Evolutionary conservation across 2,329 filamentous ascomycete genomes (phyloP).

Genomic region (Helotiales sp.): DNA sequence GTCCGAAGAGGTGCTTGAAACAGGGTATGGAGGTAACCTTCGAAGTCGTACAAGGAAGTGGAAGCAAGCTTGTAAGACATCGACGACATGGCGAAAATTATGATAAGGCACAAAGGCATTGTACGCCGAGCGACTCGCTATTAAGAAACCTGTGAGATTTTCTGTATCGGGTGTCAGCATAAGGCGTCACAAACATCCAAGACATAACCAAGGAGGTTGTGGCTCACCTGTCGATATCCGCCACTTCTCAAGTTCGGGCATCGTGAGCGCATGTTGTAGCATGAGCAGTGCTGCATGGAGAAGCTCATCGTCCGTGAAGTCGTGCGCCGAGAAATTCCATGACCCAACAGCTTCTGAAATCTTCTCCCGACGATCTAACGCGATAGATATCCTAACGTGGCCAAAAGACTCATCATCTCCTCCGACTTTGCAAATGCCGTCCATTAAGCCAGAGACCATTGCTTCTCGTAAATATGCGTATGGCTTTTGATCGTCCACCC

Average conservation of each 20-base stretch:
- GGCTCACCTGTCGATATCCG: slow-evolving; percentile 71
- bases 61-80: slow-evolving; percentile 92
- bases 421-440: slow-evolving; percentile 75
- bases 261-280: slow-evolving; percentile 81
- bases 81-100: slow-evolving; percentile 96
- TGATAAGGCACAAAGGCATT: slow-evolving; percentile 96
- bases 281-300: slow-evolving; percentile 83
- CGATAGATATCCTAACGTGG: slow-evolving; percentile 67
- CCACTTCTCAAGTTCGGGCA: slow-evolving; percentile 81
- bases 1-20: slow-evolving; percentile 15
- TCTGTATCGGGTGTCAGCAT: slow-evolving; percentile 55
- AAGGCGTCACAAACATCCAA: slow-evolving; percentile 27
- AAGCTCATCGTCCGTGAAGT: slow-evolving; percentile 87
- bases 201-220: slow-evolving; percentile 26
- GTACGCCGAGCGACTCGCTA: slow-evolving; percentile 90
- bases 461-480: slow-evolving; percentile 88
- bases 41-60: slow-evolving; percentile 83
- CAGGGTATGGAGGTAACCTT: slow-evolving; percentile 67
- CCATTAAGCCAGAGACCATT: slow-evolving; percentile 91
- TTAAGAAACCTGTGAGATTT: slow-evolving; percentile 79
- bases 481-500: slow-evolving; percentile 79
- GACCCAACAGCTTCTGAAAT: slow-evolving; percentile 67
- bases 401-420: slow-evolving; percentile 61
- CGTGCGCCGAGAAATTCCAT: slow-evolving; percentile 89
- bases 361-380: slow-evolving; percentile 60